These are phyloP conservation scores for Euclidium syriacum DNA, from an alignment of 345 rosid species.

Conservation along the genomic window DNA sequence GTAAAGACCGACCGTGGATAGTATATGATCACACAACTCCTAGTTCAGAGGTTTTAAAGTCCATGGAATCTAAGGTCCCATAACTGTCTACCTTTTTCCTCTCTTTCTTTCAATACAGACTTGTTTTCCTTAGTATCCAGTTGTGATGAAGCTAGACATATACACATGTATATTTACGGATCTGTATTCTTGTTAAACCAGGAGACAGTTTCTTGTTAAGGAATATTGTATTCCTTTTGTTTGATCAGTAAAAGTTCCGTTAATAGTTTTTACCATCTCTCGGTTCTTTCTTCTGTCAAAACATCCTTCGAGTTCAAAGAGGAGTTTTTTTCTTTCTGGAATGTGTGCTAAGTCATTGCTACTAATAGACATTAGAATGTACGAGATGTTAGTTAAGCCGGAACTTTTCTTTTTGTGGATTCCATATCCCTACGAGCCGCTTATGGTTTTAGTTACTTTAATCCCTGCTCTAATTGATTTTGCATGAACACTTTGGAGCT, in stretches of 20 bases:
- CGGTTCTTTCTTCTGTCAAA: neutral
- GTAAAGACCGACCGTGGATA: conserved; percentile 25
- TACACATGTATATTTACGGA: too few species aligned
- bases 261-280: neutral
- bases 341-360: neutral
- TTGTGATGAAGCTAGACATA: too few species aligned
- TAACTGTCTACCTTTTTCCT: conserved; percentile 6
- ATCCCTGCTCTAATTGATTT: neutral
- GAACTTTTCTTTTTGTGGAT: neutral
- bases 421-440: neutral
- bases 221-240: neutral
- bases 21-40: conserved; percentile 17
- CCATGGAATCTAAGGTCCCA: conserved; percentile 1
- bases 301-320: neutral
- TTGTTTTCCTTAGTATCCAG: neutral
- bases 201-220: neutral
- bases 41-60: conserved; percentile 9
- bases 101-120: neutral
- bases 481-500: neutral
- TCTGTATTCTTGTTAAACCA: neutral
- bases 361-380: conserved; percentile 1
- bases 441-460: neutral
- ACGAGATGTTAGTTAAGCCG: neutral
- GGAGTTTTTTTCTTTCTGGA: neutral
- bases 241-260: too few species aligned